These are phyloP conservation scores for Annona cherimola DNA, from an alignment of 164 flowering plant genomes.

Conservation along the genomic window DNA sequence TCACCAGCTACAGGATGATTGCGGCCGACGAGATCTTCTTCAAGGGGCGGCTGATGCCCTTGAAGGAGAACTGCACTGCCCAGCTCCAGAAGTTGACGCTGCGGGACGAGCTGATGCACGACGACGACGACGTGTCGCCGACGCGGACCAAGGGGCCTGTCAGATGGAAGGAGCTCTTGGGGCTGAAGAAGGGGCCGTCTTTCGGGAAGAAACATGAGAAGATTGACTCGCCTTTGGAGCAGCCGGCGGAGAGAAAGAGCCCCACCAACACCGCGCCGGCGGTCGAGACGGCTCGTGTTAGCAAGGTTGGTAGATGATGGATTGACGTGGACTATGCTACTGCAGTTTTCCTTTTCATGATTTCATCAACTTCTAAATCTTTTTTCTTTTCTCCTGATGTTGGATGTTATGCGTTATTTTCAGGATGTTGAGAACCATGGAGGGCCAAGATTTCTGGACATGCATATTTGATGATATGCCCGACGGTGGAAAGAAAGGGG, in stretches of 20 bases:
- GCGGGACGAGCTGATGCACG: conserved; percentile 54
- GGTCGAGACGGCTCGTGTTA: not conserved
- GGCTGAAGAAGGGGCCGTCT: conserved; percentile 36
- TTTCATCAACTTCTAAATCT: not conserved
- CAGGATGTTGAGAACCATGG: not conserved
- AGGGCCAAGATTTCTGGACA: not conserved
- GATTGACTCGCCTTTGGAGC: conserved; percentile 23
- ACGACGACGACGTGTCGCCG: conserved; percentile 26
- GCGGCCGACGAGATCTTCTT: conserved; percentile 71
- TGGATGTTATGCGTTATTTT: not conserved
- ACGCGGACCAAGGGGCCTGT: conserved; percentile 34
- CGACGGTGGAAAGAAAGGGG: not conserved
- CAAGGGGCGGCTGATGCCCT: conserved; percentile 60
- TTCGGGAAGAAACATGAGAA: conserved; percentile 29
- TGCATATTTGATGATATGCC: not conserved
- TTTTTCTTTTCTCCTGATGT: not conserved
- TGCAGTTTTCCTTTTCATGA: not conserved
- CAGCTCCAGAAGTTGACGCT: conserved; percentile 39
- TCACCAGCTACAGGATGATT: conserved; percentile 37
- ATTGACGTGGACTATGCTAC: not conserved
- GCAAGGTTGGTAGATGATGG: not conserved
- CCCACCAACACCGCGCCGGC: not conserved
- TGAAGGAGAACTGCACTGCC: conserved; percentile 34
- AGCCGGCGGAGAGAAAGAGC: conserved; percentile 1
- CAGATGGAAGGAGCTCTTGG: conserved; percentile 55